These are phyloP conservation scores for Scorias spongiosa DNA, from an alignment of 2,329 filamentous ascomycete genomes.

Conservation along the genomic window DNA sequence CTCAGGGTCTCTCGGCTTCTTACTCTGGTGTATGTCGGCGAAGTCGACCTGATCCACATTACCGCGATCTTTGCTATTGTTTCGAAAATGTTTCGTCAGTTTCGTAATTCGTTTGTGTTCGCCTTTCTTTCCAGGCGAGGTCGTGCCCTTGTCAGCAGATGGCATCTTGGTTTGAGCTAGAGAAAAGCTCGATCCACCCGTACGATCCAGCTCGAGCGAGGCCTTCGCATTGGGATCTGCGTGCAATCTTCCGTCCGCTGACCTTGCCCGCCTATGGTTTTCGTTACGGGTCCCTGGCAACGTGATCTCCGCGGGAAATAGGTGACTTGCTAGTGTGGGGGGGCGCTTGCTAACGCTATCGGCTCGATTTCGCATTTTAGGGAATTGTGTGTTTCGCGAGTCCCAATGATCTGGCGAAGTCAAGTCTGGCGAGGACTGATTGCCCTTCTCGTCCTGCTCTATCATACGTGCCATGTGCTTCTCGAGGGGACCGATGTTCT, in stretches of 20 bases:
- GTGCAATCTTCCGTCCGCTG: slow-evolving; percentile 9
- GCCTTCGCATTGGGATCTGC: not conserved
- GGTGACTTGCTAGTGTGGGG: not conserved
- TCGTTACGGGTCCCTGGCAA: slow-evolving; percentile 7
- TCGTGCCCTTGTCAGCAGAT: slow-evolving; percentile 12
- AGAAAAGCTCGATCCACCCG: slow-evolving; percentile 7
- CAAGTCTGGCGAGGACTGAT: slow-evolving; percentile 21
- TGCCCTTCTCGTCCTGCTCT: slow-evolving; percentile 25
- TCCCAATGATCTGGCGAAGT: slow-evolving; percentile 28
- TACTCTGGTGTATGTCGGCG: slow-evolving; percentile 7
- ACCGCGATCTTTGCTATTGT: slow-evolving; percentile 19
- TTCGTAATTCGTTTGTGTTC: slow-evolving; percentile 24
- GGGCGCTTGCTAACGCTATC: not conserved
- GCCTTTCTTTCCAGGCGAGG: slow-evolving; percentile 19
- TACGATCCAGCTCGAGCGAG: not conserved
- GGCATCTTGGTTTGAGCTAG: slow-evolving; percentile 21
- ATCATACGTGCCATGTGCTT: slow-evolving; percentile 30
- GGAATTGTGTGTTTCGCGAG: slow-evolving; percentile 12
- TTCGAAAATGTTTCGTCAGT: slow-evolving; percentile 20
- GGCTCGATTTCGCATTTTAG: slow-evolving; percentile 1
- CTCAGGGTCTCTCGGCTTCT: not conserved
- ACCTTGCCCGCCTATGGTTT: slow-evolving; percentile 7
- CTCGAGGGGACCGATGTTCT: slow-evolving; percentile 32
- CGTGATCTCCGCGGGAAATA: slow-evolving; percentile 5
- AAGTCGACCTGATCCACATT: slow-evolving; percentile 19